phyloP scores from a whole-genome alignment of 1,139 yeast genomes.

The Sugiyamaella pinicola region DNA sequence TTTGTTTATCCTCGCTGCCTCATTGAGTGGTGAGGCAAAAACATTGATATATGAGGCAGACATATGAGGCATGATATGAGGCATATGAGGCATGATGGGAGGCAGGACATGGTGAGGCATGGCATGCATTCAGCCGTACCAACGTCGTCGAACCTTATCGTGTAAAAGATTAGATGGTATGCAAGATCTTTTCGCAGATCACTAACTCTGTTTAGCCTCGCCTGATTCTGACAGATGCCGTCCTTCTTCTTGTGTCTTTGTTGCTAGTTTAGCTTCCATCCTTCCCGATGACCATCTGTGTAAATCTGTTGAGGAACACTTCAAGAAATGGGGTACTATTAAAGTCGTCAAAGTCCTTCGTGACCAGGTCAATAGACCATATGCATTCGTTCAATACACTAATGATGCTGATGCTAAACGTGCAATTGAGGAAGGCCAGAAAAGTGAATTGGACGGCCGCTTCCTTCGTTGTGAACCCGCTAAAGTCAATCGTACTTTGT shows the following conservation, averaged over 20 bases:
- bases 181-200: background rate
- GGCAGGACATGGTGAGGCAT: too few species aligned
- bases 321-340: conserved; percentile 66
- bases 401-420: conserved; percentile 67
- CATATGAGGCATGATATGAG: too few species aligned
- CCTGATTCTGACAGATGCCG: conserved; percentile 34
- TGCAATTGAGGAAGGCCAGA: conserved; percentile 73
- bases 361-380: conserved; percentile 82
- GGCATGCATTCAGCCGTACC: too few species aligned
- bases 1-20: too few species aligned
- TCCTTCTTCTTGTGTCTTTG: conserved; percentile 88
- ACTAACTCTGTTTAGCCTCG: background rate
- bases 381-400: conserved; percentile 88
- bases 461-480: conserved; percentile 87
- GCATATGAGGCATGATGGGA: too few species aligned
- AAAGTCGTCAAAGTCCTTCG: conserved; percentile 81
- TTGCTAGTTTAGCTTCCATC: conserved; percentile 67
- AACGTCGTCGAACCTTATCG: too few species aligned
- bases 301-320: conserved; percentile 65
- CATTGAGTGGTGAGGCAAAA: too few species aligned
- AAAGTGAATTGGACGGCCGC: conserved; percentile 69
- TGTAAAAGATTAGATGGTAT: background rate
- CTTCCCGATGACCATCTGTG: conserved; percentile 70
- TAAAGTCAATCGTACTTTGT: conserved; percentile 83
- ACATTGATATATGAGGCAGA: too few species aligned